phyloP scores from a whole-genome alignment of 2,329 filamentous ascomycete genomes.

The Microcera coccophila region DNA sequence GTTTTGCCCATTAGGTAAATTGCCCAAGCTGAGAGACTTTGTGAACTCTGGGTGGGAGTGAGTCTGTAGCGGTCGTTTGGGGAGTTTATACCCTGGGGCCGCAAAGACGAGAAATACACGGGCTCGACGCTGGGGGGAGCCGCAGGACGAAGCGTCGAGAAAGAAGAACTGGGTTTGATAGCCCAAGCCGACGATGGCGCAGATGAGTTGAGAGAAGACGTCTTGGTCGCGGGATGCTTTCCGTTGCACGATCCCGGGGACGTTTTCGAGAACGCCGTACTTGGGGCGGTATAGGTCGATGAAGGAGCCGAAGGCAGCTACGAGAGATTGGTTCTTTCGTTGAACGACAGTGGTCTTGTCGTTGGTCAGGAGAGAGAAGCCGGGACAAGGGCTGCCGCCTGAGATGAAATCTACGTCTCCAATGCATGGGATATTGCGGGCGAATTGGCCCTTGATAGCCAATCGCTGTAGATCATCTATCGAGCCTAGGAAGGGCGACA shows the following conservation, averaged over 20 bases:
- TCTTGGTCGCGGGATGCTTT: slow-evolving; percentile 50
- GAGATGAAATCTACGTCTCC: slow-evolving; percentile 66
- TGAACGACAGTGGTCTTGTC: slow-evolving; percentile 53
- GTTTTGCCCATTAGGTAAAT: slow-evolving; percentile 53
- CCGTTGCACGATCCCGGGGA: slow-evolving; percentile 58
- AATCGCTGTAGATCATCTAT: slow-evolving; percentile 63
- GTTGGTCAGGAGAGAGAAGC: slow-evolving; percentile 63
- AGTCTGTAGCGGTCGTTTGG: slow-evolving; percentile 54
- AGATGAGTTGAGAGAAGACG: slow-evolving; percentile 69
- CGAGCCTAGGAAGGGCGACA: slow-evolving; percentile 63
- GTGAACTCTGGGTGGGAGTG: slow-evolving; percentile 54
- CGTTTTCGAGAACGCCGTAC: slow-evolving; percentile 78
- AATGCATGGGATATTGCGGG: slow-evolving; percentile 48
- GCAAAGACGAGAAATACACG: slow-evolving; percentile 70
- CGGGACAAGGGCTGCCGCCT: slow-evolving; percentile 74
- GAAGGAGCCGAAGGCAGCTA: slow-evolving; percentile 71
- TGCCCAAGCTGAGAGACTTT: slow-evolving; percentile 46
- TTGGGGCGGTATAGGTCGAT: slow-evolving; percentile 70
- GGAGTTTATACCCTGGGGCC: slow-evolving; percentile 59
- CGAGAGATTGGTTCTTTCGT: slow-evolving; percentile 68
- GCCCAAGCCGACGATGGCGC: slow-evolving; percentile 68
- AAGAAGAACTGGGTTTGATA: slow-evolving; percentile 69
- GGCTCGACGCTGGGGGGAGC: slow-evolving; percentile 61
- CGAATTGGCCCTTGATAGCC: slow-evolving; percentile 50
- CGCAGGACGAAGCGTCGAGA: slow-evolving; percentile 66